Percentiles rank a stretch among this genome's conserved stretches.
phyloP scores from a whole-genome alignment of 2,329 filamentous ascomycete species.

The Penicillium sp. region DNA sequence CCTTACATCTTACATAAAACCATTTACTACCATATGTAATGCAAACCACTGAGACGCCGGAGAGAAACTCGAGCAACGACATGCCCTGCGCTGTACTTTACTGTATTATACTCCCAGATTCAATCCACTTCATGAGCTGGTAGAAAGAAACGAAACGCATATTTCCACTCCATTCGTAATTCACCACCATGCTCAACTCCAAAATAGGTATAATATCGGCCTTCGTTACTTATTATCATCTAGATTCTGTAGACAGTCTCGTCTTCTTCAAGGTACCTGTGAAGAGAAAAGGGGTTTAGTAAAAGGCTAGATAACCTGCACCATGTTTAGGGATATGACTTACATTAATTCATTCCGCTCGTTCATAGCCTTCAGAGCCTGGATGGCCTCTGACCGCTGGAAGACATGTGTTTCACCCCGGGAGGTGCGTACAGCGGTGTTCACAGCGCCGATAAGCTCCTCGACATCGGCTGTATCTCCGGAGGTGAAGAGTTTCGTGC shows the following conservation, averaged over 20 bases:
- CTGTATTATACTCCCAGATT: neutral
- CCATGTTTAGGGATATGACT: slow-evolving; percentile 47
- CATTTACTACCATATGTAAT: neutral
- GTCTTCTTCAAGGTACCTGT: slow-evolving; percentile 55
- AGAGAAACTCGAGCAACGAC: neutral
- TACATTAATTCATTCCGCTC: slow-evolving; percentile 91
- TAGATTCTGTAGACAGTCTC: slow-evolving; percentile 74
- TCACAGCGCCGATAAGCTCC: slow-evolving; percentile 78
- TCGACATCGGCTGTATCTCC: slow-evolving; percentile 76
- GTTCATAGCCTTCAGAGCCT: slow-evolving; percentile 79
- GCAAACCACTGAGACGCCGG: neutral
- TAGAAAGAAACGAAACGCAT: neutral
- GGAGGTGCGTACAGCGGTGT: slow-evolving; percentile 64
- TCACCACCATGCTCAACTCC: neutral
- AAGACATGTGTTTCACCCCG: slow-evolving; percentile 64
- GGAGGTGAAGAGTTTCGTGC: slow-evolving; percentile 81
- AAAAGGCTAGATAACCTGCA: neutral
- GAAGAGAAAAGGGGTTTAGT: slow-evolving; percentile 1
- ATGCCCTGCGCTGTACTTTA: neutral
- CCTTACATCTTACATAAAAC: neutral
- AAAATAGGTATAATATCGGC: slow-evolving; percentile 4
- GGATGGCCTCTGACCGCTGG: slow-evolving; percentile 71
- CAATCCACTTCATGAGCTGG: neutral
- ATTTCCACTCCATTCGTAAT: neutral
- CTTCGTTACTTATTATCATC: slow-evolving; percentile 22